These are phyloP conservation scores for Acanthamoeba sp. DNA, from an alignment of 208 protist genomes.

Conservation along the genomic window DNA sequence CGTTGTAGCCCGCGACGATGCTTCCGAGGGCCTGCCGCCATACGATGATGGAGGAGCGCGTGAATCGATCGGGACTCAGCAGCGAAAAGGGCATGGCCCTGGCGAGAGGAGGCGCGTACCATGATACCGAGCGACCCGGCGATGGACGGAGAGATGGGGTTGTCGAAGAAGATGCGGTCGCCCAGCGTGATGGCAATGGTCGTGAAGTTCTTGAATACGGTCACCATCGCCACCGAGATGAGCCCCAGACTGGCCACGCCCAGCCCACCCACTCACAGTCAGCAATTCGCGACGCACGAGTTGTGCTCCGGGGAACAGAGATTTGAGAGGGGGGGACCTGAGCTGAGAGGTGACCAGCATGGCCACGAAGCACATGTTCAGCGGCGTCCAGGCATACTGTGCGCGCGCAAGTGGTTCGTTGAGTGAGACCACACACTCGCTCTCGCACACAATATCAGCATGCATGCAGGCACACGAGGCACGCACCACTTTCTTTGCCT, in stretches of 20 bases:
- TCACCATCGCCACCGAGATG: slow-evolving; percentile 54
- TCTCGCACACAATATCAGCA: too few relatives aligned
- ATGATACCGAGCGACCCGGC: slow-evolving; percentile 30
- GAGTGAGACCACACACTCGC: not conserved
- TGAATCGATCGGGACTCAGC: not conserved
- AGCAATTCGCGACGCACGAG: too few relatives aligned
- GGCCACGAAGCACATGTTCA: slow-evolving; percentile 47
- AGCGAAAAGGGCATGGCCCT: too few relatives aligned
- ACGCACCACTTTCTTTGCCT: slow-evolving; percentile 12
- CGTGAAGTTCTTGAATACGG: slow-evolving; percentile 67
- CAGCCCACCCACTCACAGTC: too few relatives aligned
- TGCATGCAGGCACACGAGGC: too few relatives aligned
- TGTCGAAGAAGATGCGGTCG: slow-evolving; percentile 57
- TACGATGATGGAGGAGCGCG: not conserved
- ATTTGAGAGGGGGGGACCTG: slow-evolving; percentile 12
- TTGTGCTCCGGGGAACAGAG: too few relatives aligned
- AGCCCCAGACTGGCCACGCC: not conserved
- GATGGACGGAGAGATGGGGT: slow-evolving; percentile 27
- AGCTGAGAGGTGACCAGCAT: slow-evolving; percentile 39
- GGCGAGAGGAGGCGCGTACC: not conserved
- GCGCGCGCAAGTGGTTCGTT: not conserved
- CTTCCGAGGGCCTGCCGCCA: not conserved
- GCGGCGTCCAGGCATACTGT: slow-evolving; percentile 25
- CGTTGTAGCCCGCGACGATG: slow-evolving; percentile 57
- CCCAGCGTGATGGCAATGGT: slow-evolving; percentile 57